These are phyloP conservation scores for Torulaspora pretoriensis DNA, from an alignment of 1,139 yeast species.

Conservation along the genomic window DNA sequence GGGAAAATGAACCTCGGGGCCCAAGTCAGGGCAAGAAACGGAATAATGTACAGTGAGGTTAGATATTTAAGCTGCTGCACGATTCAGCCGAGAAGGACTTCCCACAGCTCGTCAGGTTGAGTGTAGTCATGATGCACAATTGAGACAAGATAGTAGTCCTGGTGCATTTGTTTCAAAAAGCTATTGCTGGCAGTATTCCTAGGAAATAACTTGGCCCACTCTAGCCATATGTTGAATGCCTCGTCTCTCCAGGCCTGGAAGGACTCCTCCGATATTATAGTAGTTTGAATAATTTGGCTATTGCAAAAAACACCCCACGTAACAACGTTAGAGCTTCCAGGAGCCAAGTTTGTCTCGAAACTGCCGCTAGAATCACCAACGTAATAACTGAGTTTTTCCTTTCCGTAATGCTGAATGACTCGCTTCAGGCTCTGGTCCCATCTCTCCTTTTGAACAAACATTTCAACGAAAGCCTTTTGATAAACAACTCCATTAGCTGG, in stretches of 20 bases:
- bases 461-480: conserved; percentile 91
- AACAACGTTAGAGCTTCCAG: conserved; percentile 62
- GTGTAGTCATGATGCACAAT: conserved; percentile 81
- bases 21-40: conserved; percentile 17
- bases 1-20: conserved; percentile 14
- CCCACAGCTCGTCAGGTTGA: conserved; percentile 77
- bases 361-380: conserved; percentile 57
- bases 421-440: conserved; percentile 60
- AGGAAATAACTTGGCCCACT: conserved; percentile 81
- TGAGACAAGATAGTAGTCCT: conserved; percentile 70
- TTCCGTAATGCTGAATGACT: conserved; percentile 45
- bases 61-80: background rate
- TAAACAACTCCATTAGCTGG: conserved; percentile 85
- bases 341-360: conserved; percentile 58
- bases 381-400: conserved; percentile 48
- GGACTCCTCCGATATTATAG: conserved; percentile 82
- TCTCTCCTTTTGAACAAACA: conserved; percentile 64
- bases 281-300: conserved; percentile 80
- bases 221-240: conserved; percentile 84
- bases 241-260: conserved; percentile 93
- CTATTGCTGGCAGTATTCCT: conserved; percentile 45
- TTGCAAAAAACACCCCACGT: conserved; percentile 97
- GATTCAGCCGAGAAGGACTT: conserved; percentile 40
- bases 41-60: conserved; percentile 10
- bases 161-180: conserved; percentile 57